A percentile compares a stretch with the other conserved stretches of the same genome.
Conservation (phyloP, 352 stramenopile species). For the Thalassiosira exigua region DNA sequence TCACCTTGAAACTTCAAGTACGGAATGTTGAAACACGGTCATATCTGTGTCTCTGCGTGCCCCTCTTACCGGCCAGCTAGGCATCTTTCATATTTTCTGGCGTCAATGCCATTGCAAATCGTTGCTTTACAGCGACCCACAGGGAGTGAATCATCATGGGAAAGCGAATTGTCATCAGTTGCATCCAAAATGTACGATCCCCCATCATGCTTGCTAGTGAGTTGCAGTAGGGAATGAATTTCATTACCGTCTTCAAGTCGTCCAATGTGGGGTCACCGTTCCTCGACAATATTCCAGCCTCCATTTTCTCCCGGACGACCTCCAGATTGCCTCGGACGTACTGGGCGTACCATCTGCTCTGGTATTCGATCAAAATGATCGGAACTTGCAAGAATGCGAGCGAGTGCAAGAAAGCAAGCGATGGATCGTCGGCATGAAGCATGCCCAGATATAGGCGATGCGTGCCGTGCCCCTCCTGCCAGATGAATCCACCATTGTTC, state of each 20-base stretch:
- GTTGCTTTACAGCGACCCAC: neutral
- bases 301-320: neutral
- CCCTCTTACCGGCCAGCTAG: too few species aligned
- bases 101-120: too few species aligned
- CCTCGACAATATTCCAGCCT: neutral
- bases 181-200: neutral
- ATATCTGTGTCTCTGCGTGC: too few species aligned
- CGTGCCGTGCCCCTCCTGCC: neutral
- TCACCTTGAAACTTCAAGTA: too few species aligned
- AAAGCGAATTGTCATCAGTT: neutral
- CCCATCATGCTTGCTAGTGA: constrained; percentile 9
- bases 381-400: neutral
- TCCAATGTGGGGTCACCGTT: neutral
- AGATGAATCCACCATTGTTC: neutral
- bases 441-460: neutral
- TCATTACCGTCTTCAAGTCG: neutral
- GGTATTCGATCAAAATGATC: constrained; percentile 7
- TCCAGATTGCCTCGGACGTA: neutral
- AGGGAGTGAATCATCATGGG: neutral
- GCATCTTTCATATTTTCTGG: too few species aligned
- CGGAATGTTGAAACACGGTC: too few species aligned
- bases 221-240: constrained; percentile 1
- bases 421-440: constrained; percentile 3
- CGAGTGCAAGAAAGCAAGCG: neutral
- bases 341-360: constrained; percentile 3